These are phyloP conservation scores for Auxenochlorella pyrenoidosa DNA, from an alignment of 139 green algal species.

Conservation along the genomic window DNA sequence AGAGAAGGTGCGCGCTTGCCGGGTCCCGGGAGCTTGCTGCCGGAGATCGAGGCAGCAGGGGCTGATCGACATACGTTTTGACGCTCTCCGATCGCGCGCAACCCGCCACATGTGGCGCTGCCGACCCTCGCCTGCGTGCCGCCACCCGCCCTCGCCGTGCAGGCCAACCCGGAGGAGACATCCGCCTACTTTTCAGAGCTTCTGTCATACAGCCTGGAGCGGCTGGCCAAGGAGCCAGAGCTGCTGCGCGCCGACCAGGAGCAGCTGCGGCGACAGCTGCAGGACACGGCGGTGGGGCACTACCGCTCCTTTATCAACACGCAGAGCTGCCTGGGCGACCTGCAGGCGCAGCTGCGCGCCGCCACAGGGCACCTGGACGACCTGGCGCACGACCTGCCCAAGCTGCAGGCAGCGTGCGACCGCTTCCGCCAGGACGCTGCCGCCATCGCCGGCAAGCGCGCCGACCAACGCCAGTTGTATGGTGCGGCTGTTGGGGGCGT, in stretches of 20 bases:
- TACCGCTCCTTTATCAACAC: slow-evolving; percentile 78
- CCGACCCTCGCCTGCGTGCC: not conserved
- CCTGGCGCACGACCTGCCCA: slow-evolving; percentile 60
- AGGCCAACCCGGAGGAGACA: slow-evolving; percentile 38
- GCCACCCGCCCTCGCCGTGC: not conserved
- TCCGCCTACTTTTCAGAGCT: slow-evolving; percentile 92
- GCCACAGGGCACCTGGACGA: slow-evolving; percentile 42
- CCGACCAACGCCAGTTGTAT: slow-evolving; percentile 79
- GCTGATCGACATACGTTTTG: too few relatives aligned
- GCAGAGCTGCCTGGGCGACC: slow-evolving; percentile 55
- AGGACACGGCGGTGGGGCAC: slow-evolving; percentile 72
- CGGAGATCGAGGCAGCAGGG: too few relatives aligned
- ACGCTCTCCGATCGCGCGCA: too few relatives aligned
- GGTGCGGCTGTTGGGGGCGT: slow-evolving; percentile 24
- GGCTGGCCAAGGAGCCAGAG: slow-evolving; percentile 92
- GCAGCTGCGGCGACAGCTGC: slow-evolving; percentile 73
- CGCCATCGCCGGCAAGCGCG: slow-evolving; percentile 55
- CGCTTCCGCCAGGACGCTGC: slow-evolving; percentile 64
- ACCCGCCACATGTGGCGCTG: too few relatives aligned
- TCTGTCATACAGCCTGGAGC: slow-evolving; percentile 85
- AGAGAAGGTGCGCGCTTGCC: too few relatives aligned
- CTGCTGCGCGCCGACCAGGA: slow-evolving; percentile 87
- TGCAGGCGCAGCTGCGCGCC: slow-evolving; percentile 48
- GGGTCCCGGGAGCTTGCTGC: too few relatives aligned
- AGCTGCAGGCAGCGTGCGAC: slow-evolving; percentile 69